Percentiles rank a stretch among this genome's conserved stretches.
Evolutionary conservation across 2,329 filamentous ascomycete species (phyloP).

Genomic region (Leptographium galeiforme): DNA sequence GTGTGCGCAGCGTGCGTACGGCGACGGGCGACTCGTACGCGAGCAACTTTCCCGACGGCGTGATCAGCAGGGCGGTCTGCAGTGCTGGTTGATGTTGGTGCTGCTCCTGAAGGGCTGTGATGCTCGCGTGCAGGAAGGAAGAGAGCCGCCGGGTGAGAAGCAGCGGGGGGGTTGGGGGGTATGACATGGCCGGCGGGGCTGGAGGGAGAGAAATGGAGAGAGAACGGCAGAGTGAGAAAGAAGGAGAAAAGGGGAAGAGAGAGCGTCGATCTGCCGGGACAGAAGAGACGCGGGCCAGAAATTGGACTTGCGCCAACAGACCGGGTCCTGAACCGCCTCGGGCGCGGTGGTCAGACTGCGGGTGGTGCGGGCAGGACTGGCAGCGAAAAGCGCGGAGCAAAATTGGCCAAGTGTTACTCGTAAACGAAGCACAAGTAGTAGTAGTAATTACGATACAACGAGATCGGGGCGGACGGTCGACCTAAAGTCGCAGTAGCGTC

Average conservation of each 20-base stretch:
- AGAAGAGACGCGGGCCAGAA: neutral
- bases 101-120: slow-evolving; percentile 15
- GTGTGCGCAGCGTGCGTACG: slow-evolving; percentile 44
- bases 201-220: neutral
- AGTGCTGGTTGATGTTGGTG: slow-evolving; percentile 25
- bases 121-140: slow-evolving; percentile 45
- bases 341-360: neutral
- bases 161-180: slow-evolving; percentile 38
- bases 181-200: slow-evolving; percentile 14
- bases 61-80: slow-evolving; percentile 46
- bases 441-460: neutral
- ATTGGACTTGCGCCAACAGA: neutral
- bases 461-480: too few species aligned
- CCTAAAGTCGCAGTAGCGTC: neutral
- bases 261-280: neutral
- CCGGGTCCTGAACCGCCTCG: neutral
- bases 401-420: neutral
- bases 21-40: slow-evolving; percentile 44
- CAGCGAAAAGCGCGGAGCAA: neutral
- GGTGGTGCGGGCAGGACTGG: neutral
- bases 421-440: neutral
- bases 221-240: neutral
- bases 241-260: neutral
- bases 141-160: slow-evolving; percentile 55
- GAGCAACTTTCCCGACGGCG: slow-evolving; percentile 48